Evolutionary conservation across 2,329 filamentous ascomycete genomes (phyloP), one percentile per base, ranked within the genome.

Genomic region (Pseudocercospora macadamiae): DNA sequence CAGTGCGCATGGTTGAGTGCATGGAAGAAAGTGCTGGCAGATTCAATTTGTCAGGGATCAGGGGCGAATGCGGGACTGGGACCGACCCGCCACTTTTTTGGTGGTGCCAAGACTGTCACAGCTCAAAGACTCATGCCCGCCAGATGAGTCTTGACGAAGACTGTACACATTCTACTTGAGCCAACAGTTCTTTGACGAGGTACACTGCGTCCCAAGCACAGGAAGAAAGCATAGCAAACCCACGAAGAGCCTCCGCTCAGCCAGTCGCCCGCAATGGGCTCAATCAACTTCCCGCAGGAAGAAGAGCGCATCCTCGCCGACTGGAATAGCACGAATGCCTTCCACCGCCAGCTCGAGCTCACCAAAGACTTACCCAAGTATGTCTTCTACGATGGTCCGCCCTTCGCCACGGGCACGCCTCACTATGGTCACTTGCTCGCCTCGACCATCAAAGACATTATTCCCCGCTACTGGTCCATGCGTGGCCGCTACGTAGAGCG

Each of bases 381-480:
- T 74, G 96, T 92, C 57, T 99, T 99, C 79, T 97, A 97, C 80
- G 73, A 96, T 89, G 66, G 89, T 55, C 82, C 83, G 42, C 80
- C 79, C 1, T 82, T 82, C 66, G 77, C 79, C 18, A 81, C 79
- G 5, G 84, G 84, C 34, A 79, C 85, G 60, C 85, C 85, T 39
- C 87, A 89, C 74, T 88, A 89, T 69, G 85, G 88, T 57, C 91
- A 96, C 76, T 79, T 96, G 54, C 82, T 96, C 66, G 90, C 93
- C 34, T 96, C 91, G 18, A 97, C 93, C 51, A 96, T 97, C 79
- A 97, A 97, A 77, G 93, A 97, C 75, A 95, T 96, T 61, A 96
- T 97, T 66, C 92, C 93, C 7, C 83, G 93, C 68, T 97, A 97
- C 76, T 97, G 93, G 91, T 92, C 92, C 52, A 96, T 96, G 93